These are phyloP conservation scores for Stachybotrys chartarum DNA, from an alignment of 2,329 filamentous ascomycete genomes.

Conservation along the genomic window DNA sequence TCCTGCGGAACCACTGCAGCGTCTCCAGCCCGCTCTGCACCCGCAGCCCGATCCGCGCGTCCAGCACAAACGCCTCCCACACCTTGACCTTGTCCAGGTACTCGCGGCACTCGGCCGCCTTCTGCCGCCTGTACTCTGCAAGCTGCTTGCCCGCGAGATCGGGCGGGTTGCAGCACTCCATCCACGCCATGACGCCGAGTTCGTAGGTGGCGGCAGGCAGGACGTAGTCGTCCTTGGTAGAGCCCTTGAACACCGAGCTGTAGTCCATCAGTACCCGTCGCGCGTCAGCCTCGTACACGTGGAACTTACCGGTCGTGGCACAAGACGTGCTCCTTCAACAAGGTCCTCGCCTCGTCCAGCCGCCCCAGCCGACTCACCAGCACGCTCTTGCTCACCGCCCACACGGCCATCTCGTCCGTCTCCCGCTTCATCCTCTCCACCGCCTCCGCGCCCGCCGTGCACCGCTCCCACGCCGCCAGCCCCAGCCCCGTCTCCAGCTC, in stretches of 20 bases:
- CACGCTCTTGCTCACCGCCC: slow-evolving; percentile 59
- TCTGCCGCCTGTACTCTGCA: slow-evolving; percentile 32
- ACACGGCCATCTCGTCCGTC: slow-evolving; percentile 55
- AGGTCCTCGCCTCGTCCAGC: slow-evolving; percentile 55
- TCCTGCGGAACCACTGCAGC: slow-evolving; percentile 45
- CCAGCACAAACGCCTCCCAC: slow-evolving; percentile 68
- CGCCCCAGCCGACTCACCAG: slow-evolving; percentile 57
- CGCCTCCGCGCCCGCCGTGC: slow-evolving; percentile 36
- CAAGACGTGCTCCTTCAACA: slow-evolving; percentile 60
- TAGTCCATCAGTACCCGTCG: no score
- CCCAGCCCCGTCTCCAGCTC: slow-evolving; percentile 58
- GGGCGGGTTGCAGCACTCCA: slow-evolving; percentile 46
- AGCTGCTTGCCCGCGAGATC: slow-evolving; percentile 20
- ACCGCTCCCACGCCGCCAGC: slow-evolving; percentile 60
- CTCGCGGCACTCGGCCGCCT: slow-evolving; percentile 53
- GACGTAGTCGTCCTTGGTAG: slow-evolving; percentile 61
- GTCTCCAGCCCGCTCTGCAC: slow-evolving; percentile 64
- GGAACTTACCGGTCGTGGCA: slow-evolving; percentile 50
- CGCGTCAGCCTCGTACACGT: slow-evolving; percentile 4
- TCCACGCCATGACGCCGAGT: slow-evolving; percentile 75
- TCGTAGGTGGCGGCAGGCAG: slow-evolving; percentile 78
- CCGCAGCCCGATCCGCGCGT: slow-evolving; percentile 67
- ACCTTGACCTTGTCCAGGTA: slow-evolving; percentile 60
- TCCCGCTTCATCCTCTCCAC: slow-evolving; percentile 41
- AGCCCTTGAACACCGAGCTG: slow-evolving; percentile 49